Conservation (phyloP, 306 rosid species). For the Mimosa bimucronata region DNA sequence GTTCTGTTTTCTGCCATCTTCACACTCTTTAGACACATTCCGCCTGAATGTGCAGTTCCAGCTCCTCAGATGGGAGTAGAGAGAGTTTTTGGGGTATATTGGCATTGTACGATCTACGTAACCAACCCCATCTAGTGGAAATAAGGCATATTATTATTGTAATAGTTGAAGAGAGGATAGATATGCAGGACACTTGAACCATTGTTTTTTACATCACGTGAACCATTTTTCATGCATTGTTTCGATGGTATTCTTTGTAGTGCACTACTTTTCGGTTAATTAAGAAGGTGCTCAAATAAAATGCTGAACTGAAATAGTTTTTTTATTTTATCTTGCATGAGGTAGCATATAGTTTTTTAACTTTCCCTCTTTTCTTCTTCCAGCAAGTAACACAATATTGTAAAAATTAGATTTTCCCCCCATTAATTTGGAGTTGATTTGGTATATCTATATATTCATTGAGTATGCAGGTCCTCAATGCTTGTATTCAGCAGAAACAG, state of each 20-base stretch:
- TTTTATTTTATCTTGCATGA: background rate
- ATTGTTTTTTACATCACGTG: too few species aligned
- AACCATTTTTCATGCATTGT: slow-evolving; percentile 27
- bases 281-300: background rate
- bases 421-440: slow-evolving; percentile 25
- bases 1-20: background rate
- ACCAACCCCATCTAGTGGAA: background rate
- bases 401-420: background rate
- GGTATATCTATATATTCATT: slow-evolving; percentile 34
- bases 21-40: background rate
- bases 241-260: slow-evolving; percentile 28
- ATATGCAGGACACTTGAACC: background rate
- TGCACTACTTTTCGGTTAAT: background rate
- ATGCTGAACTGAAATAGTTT: background rate
- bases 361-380: too few species aligned
- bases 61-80: background rate
- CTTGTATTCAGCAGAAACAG: slow-evolving; percentile 75
- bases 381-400: background rate
- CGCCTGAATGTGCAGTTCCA: background rate
- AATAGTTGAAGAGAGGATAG: slow-evolving; percentile 20
- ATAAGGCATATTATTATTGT: background rate
- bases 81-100: background rate
- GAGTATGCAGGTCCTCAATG: slow-evolving; percentile 78
- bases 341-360: background rate
- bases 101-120: too few species aligned